Conservation (phyloP, 148 eudicot species). For the Spergularia bocconei region DNA sequence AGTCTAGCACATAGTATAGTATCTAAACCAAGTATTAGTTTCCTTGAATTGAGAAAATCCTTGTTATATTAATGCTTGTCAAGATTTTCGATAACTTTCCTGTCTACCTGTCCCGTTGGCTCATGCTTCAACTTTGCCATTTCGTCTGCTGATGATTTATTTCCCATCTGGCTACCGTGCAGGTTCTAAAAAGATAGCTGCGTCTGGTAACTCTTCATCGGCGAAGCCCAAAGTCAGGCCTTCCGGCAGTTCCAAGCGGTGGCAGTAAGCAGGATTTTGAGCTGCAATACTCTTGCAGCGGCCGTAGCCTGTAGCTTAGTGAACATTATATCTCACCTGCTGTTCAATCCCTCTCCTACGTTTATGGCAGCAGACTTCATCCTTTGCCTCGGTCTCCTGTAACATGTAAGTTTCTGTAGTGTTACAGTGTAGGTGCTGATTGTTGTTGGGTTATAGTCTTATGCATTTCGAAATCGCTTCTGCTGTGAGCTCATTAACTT, state of each 20-base stretch:
- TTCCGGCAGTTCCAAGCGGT: constrained; percentile 22
- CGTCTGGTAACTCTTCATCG: constrained; percentile 25
- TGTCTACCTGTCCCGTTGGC: not conserved
- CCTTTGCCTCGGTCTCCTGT: not conserved
- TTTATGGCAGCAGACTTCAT: constrained; percentile 1
- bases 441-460: not conserved
- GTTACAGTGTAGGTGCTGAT: not conserved
- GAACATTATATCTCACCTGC: not conserved
- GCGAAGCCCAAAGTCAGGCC: constrained; percentile 38
- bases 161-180: constrained; percentile 2
- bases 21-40: too few species aligned
- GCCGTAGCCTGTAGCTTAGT: constrained; percentile 6
- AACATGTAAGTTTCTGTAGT: constrained; percentile 6
- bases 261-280: constrained; percentile 22
- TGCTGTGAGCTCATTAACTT: too few species aligned
- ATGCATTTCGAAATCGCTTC: not conserved
- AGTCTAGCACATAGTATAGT: too few species aligned
- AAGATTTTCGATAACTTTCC: not conserved
- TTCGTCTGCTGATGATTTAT: not conserved
- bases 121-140: not conserved
- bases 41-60: too few species aligned
- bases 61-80: too few species aligned
- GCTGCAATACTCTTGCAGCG: constrained; percentile 22
- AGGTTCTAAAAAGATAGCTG: constrained; percentile 33
- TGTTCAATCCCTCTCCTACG: not conserved